Conservation (phyloP, 495 filamentous ascomycete species). For the Glarea lozoyensis region DNA sequence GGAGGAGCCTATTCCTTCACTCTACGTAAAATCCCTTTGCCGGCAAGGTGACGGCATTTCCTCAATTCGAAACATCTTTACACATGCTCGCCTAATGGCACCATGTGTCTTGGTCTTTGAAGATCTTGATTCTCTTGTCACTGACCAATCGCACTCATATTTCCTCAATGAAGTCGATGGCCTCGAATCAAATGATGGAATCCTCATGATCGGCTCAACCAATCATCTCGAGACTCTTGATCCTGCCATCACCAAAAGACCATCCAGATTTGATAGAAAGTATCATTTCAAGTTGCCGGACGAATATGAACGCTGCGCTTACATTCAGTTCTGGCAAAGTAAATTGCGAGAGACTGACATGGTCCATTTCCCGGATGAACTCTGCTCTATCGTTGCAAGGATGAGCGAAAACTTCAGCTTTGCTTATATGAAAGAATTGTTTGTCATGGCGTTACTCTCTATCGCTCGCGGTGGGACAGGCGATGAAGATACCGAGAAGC, state of each 20-base stretch:
- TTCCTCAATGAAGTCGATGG: constrained; percentile 68
- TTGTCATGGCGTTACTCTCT: constrained; percentile 45
- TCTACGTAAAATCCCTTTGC: constrained; percentile 43
- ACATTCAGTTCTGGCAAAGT: constrained; percentile 45
- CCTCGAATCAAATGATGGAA: constrained; percentile 54
- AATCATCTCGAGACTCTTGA: constrained; percentile 52
- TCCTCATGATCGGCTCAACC: constrained; percentile 54
- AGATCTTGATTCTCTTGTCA: constrained; percentile 54
- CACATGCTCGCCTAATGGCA: constrained; percentile 35
- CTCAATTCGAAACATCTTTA: constrained; percentile 36
- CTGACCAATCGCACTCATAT: constrained; percentile 42
- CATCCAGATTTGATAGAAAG: constrained; percentile 54
- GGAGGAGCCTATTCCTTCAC: constrained; percentile 27
- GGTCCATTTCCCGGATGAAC: constrained; percentile 42
- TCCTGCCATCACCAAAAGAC: constrained; percentile 52
- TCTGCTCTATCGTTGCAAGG: constrained; percentile 44
- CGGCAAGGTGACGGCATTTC: constrained; percentile 17
- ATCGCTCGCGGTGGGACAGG: constrained; percentile 24
- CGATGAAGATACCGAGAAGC: constrained; percentile 4
- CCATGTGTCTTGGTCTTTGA: constrained; percentile 50
- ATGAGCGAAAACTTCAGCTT: constrained; percentile 54
- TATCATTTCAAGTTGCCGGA: constrained; percentile 49
- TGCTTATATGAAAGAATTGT: constrained; percentile 56
- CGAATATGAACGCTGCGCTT: constrained; percentile 38
- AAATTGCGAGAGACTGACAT: constrained; percentile 42